Conservation (phyloP, 2,329 filamentous ascomycete genomes). For the Stachybotrys chlorohalonatus region DNA sequence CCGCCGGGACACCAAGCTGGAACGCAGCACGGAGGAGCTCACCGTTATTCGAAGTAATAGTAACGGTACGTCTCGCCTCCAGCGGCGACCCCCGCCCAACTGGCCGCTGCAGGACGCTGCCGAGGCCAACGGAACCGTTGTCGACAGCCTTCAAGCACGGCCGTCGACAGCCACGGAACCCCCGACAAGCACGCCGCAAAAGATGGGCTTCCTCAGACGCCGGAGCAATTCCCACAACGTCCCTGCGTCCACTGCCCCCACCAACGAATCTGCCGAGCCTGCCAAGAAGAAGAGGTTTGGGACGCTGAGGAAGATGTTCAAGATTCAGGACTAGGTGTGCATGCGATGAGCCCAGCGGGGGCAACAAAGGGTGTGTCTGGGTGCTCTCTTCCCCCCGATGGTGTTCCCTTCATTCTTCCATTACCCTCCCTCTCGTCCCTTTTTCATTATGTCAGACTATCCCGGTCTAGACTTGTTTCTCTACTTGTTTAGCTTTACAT, state of each 20-base stretch:
- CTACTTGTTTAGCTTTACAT: too few relatives aligned
- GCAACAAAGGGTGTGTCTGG: neutral
- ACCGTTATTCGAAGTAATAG: conserved; percentile 30
- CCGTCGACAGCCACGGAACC: conserved; percentile 11
- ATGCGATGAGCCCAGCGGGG: neutral
- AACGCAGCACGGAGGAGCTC: conserved; percentile 47
- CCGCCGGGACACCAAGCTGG: conserved; percentile 52
- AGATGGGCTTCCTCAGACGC: conserved; percentile 23
- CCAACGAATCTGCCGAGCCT: conserved; percentile 5
- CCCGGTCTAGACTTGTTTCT: too few relatives aligned
- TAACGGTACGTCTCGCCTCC: conserved; percentile 10
- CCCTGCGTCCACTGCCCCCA: conserved; percentile 6
- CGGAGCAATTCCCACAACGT: conserved; percentile 26
- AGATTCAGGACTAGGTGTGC: conserved; percentile 32
- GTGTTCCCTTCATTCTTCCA: too few relatives aligned
- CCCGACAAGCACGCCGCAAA: conserved; percentile 13
- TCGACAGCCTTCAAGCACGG: conserved; percentile 7
- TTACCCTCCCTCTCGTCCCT: too few relatives aligned
- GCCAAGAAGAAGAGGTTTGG: conserved; percentile 59
- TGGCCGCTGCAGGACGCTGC: conserved; percentile 24
- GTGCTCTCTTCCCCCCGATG: too few relatives aligned
- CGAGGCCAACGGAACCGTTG: conserved; percentile 13
- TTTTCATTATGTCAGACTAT: too few relatives aligned
- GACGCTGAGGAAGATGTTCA: conserved; percentile 55
- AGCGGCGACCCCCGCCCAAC: conserved; percentile 16